These are phyloP conservation scores for Magnaporthiopsis poae DNA, from an alignment of 2,329 filamentous ascomycete species.

Conservation along the genomic window DNA sequence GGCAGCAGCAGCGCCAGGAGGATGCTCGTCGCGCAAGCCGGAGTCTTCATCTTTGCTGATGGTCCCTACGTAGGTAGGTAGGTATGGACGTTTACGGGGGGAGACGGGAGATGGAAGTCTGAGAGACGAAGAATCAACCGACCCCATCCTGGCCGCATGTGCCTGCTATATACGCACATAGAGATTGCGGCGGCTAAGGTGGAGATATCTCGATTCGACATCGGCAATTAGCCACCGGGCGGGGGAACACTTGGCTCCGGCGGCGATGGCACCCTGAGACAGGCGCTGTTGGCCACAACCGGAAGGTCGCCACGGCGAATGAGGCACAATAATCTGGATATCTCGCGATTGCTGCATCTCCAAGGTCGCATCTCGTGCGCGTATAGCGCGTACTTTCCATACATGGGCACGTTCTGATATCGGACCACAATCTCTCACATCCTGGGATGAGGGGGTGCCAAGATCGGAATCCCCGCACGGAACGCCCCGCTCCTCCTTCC, in stretches of 20 bases:
- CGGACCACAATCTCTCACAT: neutral
- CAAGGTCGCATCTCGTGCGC: neutral
- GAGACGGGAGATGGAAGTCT: neutral
- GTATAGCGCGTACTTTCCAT: neutral
- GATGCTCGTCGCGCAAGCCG: neutral
- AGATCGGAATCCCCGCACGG: neutral
- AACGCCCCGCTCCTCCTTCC: neutral
- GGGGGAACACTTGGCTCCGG: neutral
- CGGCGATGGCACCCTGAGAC: neutral
- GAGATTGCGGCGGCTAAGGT: neutral
- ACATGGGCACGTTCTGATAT: neutral
- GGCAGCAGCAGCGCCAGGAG: neutral
- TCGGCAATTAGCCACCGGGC: neutral
- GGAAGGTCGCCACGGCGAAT: neutral
- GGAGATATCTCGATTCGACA: neutral
- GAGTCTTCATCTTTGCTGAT: constrained; percentile 2
- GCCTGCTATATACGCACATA: neutral
- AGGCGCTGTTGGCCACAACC: neutral
- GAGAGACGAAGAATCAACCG: neutral
- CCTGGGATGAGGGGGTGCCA: neutral
- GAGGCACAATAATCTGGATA: neutral
- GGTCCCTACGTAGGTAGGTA: too few species aligned
- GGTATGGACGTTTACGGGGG: neutral
- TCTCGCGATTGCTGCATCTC: neutral
- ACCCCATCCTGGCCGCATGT: neutral